Base-by-base conservation (phyloP, 164 flowering plant genomes). In the Chloranthus sessilifolius region DNA sequence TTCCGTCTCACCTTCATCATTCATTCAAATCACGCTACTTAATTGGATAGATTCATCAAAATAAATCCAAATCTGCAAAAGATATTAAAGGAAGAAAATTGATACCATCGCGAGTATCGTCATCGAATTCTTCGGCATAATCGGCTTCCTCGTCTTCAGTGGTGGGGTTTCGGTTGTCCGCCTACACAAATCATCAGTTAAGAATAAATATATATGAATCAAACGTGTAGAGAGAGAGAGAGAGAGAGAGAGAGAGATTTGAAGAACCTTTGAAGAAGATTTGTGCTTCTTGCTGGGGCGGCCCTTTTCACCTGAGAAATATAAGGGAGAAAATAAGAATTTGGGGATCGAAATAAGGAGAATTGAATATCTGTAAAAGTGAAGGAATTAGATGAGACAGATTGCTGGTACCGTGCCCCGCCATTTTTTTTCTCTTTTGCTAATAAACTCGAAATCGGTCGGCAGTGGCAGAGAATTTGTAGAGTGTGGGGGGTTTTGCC, bases 221-320 rank as follows among this genome's bases (percentile, higher is more conserved):
- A 5, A 42, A 33, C 33, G 26, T 2, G 11, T 0, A 11, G 9
- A 9, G n/a, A 22, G 9, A 23, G 21, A 22, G 19, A 15, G 14
- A 43, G 19, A n/a, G 23, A 41, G 38, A n/a, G 11, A 27, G 20
- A 29, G 22, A 12, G 24, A 25, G n/a, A n/a, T n/a, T n/a, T n/a
- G n/a, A n/a, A n/a, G n/a, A 49, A 67, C 75, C 71, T 68, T 69
- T n/a, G 42, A 14, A 1, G 75, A 64, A 1, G 66, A 62, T 52
- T 77, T 82, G 57, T 45, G 65, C 66, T 60, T 73, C 31, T 82
- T 82, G 62, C 63, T 62, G 7, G 76, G 75, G 21, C 85, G 68
- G 8, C 71, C 68, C 35, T 66, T 79, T 11, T 82, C 85, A 31
- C 85, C 89, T 82, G 74, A 27, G 70, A 51, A 38, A 10, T 26